Evolutionary conservation across 352 stramenopile species (phyloP), one percentile per base, ranked within the genome.

Genomic region (Aphanomyces euteiches): DNA sequence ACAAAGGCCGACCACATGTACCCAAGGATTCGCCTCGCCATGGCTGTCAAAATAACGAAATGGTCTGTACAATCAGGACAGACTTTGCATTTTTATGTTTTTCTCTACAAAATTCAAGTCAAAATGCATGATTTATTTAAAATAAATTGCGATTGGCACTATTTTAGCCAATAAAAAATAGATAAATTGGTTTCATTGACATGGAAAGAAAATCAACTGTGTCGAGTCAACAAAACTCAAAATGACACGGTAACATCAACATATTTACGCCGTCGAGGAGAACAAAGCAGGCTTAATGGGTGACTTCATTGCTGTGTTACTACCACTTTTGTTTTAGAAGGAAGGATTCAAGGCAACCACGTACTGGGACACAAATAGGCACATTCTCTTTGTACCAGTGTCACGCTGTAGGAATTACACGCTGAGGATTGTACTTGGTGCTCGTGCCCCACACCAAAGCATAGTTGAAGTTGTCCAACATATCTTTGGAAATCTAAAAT

Each of bases 341-440:
- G 28, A 28, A 28, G 28, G 28, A 28, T 28, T 28, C 28, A 28
- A 28, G 28, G 28, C 28, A 28, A 28, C 28, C 28, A 28, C 28
- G 28, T 28, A 28, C 28, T 28, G 28, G 28, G 28, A 28, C 28
- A 28, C 28, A 28, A 28, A 28, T 28, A 28, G 28, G 28, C 28
- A 28, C 28, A 28, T 28, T 28, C 28, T 0, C 28, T 28, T 28
- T 2, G 28, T 28, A 28, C n/a, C n/a, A n/a, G n/a, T n/a, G 2
- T 28, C 28, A 28, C 28, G 28, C 28, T 28, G 28, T 28, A 28
- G 28, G 1, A 28, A 28, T 28, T 28, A 94, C 85, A 65, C 95
- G 90, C 82, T 99, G 97, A 7, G 97, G 97, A 63, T 98, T 97
- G 79, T 99, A 98, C 75, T 99, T 99, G 21, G 97, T 98, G 70